Conservation (phyloP, 2,329 filamentous ascomycete genomes). For the Talaromyces sp. region DNA sequence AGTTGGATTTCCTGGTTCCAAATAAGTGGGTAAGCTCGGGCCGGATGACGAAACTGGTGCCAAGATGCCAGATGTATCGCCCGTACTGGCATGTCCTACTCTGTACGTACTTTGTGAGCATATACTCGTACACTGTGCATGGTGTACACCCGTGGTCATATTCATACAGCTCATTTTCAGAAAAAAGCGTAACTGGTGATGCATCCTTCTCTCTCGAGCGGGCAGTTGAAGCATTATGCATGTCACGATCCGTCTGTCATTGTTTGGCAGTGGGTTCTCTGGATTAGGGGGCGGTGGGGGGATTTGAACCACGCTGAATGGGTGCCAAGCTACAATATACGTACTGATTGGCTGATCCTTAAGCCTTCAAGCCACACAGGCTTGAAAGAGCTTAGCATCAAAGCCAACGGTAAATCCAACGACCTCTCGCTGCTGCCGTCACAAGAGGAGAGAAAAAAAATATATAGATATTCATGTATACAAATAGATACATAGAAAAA, state of each 20-base stretch:
- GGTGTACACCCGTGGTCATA: not conserved
- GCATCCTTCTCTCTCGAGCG: not conserved
- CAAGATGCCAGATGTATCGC: not conserved
- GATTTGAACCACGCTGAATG: not conserved
- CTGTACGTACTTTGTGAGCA: not conserved
- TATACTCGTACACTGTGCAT: not conserved
- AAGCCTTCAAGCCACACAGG: constrained; percentile 1
- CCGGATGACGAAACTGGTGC: constrained; percentile 1
- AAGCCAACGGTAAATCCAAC: constrained; percentile 4
- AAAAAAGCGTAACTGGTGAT: not conserved
- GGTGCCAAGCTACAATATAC: not conserved
- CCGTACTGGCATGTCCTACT: not conserved
- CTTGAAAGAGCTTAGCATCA: constrained; percentile 2
- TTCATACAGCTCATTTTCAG: not conserved
- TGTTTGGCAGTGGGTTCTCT: not conserved
- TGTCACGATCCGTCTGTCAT: not conserved
- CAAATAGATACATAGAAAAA: no score
- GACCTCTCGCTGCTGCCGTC: not conserved
- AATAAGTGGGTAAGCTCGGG: not conserved
- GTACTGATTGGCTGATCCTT: not conserved
- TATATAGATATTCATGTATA: no score
- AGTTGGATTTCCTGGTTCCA: not conserved
- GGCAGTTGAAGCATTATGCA: not conserved
- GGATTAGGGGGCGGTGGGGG: not conserved
- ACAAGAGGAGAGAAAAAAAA: not conserved